These are phyloP conservation scores for Akebia trifoliata DNA, from an alignment of 164 flowering plant species.

Conservation along the genomic window DNA sequence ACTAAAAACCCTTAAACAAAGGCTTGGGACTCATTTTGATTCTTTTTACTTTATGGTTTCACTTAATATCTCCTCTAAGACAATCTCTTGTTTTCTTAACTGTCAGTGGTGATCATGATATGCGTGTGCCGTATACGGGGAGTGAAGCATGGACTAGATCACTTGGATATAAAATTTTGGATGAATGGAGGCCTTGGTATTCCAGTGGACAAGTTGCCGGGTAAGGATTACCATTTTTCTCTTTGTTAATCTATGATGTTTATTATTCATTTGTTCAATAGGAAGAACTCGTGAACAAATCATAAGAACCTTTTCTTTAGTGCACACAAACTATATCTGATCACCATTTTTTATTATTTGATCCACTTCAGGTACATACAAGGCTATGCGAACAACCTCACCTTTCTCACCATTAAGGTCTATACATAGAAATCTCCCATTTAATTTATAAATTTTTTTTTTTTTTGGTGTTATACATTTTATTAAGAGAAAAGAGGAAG, in stretches of 20 bases:
- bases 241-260: background rate
- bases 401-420: slow-evolving; percentile 85
- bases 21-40: too few relatives aligned
- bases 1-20: too few relatives aligned
- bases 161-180: slow-evolving; percentile 56
- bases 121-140: slow-evolving; percentile 93
- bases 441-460: too few relatives aligned
- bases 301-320: too few relatives aligned
- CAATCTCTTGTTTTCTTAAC: background rate
- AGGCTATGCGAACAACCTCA: slow-evolving; percentile 78
- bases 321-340: background rate
- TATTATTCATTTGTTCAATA: too few relatives aligned
- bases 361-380: slow-evolving; percentile 56
- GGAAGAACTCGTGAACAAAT: too few relatives aligned
- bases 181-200: slow-evolving; percentile 86
- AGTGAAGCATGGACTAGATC: slow-evolving; percentile 88
- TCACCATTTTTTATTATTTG: background rate
- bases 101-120: slow-evolving; percentile 93
- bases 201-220: slow-evolving; percentile 71
- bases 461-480: too few relatives aligned
- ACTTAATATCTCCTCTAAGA: background rate
- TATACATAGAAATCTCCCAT: too few relatives aligned
- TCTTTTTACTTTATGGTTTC: too few relatives aligned
- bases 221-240: slow-evolving; percentile 40
- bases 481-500: too few relatives aligned